A percentile compares a stretch with the other conserved stretches of the same genome.
Evolutionary conservation across 495 filamentous ascomycete genomes (phyloP).

Genomic region (Thermothielavioides terrestris): DNA sequence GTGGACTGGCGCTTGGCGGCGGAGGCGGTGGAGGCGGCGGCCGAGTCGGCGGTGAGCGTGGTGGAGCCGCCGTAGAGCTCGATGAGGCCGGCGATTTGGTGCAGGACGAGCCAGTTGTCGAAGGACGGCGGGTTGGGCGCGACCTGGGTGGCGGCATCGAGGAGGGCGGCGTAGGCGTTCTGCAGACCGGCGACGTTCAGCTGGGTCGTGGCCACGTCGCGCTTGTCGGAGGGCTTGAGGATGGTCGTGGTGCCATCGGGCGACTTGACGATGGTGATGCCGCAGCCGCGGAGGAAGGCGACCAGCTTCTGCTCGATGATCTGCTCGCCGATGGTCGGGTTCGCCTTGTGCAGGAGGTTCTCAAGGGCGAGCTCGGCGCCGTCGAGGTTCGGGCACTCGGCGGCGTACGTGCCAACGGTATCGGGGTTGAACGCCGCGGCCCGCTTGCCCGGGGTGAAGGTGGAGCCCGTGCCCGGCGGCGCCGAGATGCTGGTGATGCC

Average conservation of each 20-base stretch:
- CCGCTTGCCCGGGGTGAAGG: conserved; percentile 22
- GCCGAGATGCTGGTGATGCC: conserved; percentile 17
- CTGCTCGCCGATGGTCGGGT: conserved; percentile 20
- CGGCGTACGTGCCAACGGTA: conserved; percentile 8
- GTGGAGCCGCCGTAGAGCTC: conserved; percentile 15
- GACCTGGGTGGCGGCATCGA: conserved; percentile 1
- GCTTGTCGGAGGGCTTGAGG: conserved; percentile 26
- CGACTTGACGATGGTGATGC: conserved; percentile 28
- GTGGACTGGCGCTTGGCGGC: conserved; percentile 24
- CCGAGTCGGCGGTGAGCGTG: conserved; percentile 7
- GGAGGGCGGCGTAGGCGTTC: conserved; percentile 9
- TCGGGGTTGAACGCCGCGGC: not conserved
- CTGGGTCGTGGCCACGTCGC: not conserved
- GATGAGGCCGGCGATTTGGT: conserved; percentile 27
- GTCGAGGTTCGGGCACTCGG: conserved; percentile 14
- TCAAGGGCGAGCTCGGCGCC: conserved; percentile 16
- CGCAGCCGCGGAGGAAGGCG: conserved; percentile 31
- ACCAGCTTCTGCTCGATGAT: conserved; percentile 20
- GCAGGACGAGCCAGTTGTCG: conserved; percentile 14
- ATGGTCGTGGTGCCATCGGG: conserved; percentile 31
- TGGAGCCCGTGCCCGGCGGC: conserved; percentile 16
- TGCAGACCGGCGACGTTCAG: conserved; percentile 18
- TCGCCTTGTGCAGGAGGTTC: conserved; percentile 16
- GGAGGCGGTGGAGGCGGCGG: no score
- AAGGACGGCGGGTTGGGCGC: conserved; percentile 15